Evolutionary conservation across 176 grass and related monocot genomes (phyloP).

Genomic region (Dactylis glomerata): DNA sequence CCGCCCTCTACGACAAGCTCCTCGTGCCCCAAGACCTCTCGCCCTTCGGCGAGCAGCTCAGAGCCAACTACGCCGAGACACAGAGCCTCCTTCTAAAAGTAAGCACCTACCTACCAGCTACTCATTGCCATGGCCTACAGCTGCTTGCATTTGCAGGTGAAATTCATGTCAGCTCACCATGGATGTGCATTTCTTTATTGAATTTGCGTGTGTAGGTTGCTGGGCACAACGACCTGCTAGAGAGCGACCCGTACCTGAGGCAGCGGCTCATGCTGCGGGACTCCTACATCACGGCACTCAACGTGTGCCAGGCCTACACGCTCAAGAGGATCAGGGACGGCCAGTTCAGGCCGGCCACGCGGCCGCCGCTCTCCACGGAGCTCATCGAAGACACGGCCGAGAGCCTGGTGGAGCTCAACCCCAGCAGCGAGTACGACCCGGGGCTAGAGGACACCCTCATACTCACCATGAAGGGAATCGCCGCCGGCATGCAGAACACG

Average conservation of each 20-base stretch:
- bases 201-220: conserved; percentile 39
- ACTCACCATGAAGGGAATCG: conserved; percentile 79
- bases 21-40: conserved; percentile 58
- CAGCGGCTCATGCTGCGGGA: conserved; percentile 67
- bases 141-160: neutral
- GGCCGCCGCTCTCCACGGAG: conserved; percentile 43
- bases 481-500: conserved; percentile 72
- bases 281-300: conserved; percentile 71
- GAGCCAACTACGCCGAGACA: conserved; percentile 60
- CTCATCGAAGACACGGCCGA: conserved; percentile 34
- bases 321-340: conserved; percentile 60
- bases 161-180: neutral
- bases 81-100: conserved; percentile 44
- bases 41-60: conserved; percentile 51
- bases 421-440: conserved; percentile 55
- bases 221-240: conserved; percentile 53
- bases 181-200: neutral
- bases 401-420: conserved; percentile 58
- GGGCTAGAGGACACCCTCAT: conserved; percentile 89
- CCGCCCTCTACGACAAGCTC: conserved; percentile 58
- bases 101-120: neutral
- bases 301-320: conserved; percentile 70
- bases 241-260: conserved; percentile 57
- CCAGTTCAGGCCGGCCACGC: conserved; percentile 28
- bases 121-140: neutral